Evolutionary conservation across 495 filamentous ascomycete genomes (phyloP).

Genomic region (Penicillium nucicola): DNA sequence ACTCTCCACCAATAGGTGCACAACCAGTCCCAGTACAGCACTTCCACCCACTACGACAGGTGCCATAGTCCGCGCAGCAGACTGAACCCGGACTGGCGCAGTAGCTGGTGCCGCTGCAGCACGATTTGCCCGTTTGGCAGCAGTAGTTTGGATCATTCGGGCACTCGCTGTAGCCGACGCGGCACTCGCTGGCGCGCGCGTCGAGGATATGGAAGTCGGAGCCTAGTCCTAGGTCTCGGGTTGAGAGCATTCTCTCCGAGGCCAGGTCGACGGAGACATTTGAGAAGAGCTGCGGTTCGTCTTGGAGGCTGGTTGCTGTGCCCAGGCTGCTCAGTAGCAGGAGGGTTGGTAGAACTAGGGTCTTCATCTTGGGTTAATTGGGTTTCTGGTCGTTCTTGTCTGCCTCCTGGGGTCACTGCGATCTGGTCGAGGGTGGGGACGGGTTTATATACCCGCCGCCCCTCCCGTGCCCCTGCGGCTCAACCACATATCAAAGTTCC

Average conservation of each 20-base stretch:
- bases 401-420: too few relatives aligned
- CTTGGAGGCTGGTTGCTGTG: neutral
- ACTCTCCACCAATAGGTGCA: constrained; percentile 15
- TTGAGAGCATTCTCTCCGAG: too few relatives aligned
- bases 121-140: constrained; percentile 7
- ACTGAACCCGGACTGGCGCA: constrained; percentile 10
- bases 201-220: constrained; percentile 3
- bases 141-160: constrained; percentile 9
- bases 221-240: too few relatives aligned
- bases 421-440: too few relatives aligned
- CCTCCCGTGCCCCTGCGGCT: too few relatives aligned
- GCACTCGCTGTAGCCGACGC: constrained; percentile 11
- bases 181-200: constrained; percentile 3
- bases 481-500: too few relatives aligned
- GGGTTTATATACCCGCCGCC: too few relatives aligned
- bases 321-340: neutral
- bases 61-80: constrained; percentile 14
- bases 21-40: constrained; percentile 16
- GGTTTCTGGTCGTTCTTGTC: neutral
- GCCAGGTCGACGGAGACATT: neutral
- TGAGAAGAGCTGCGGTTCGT: constrained; percentile 4
- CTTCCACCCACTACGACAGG: constrained; percentile 15
- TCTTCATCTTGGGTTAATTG: neutral
- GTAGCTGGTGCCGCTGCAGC: constrained; percentile 16
- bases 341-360: neutral